Evolutionary conservation across 2,329 filamentous ascomycete species (phyloP), one percentile per base, ranked within the genome.

Genomic region (Apiospora arundinis): DNA sequence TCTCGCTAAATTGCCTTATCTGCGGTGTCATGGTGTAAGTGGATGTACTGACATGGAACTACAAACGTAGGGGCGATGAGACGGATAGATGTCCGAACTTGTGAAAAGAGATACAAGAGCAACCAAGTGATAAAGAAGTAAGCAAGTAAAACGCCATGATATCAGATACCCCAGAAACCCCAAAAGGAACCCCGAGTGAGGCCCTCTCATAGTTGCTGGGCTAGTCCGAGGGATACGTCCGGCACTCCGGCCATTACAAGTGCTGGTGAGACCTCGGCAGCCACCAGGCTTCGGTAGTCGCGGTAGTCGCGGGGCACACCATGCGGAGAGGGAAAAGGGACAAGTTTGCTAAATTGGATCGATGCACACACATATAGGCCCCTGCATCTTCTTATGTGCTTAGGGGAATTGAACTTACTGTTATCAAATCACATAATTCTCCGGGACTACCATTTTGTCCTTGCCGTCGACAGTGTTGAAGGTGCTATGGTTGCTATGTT

Each of bases 21-120:
- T 69, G 45, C 14, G 45, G n/a, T 56, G 46, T 25, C 67, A 69
- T 69, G 67, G 28, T 69, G 32, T 69, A 52, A 49, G 37, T 49
- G 67, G 14, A 32, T 40, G 46, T 40, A 23, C 32, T 63, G 32
- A 63, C 32, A 37, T 23, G 56, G 56, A 63, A 40, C 18, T 12
- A 45, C 16, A 32, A 6, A 32, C 32, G 42, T 16, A 23, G 21
- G 32, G 5, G 56, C 12, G 8, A 9, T 14, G 56, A 63, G 21
- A 40, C 8, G 56, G 28, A 32, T 45, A 16, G 25, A 40, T 12
- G 32, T n/a, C 32, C 56, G 16, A 40, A 40, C 32, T 40, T 40
- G 56, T 63, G 56, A 18, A 63, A 63, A n/a, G 56, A 32, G 56
- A 32, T 37, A 56, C 25, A 56, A 32, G 14, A 16, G 14, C 49